A percentile compares a stretch with the other conserved stretches of the same genome.
phyloP scores from a whole-genome alignment of 192 early-diverging fungal species.

The Gigaspora rosea region DNA sequence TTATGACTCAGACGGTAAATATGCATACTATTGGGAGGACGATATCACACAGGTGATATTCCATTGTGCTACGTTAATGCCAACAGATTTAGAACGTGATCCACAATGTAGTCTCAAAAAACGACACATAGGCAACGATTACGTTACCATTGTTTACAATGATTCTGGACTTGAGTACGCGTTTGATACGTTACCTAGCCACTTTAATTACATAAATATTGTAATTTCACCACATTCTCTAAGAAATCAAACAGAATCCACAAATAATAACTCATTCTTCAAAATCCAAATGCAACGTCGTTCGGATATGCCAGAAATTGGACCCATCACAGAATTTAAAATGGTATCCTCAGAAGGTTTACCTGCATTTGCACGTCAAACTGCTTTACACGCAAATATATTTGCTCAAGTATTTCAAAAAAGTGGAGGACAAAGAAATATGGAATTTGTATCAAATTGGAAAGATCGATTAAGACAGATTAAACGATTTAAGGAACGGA shows the following conservation, averaged over 20 bases:
- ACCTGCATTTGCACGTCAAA: conserved; percentile 77
- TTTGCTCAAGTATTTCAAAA: conserved; percentile 84
- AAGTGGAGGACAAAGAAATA: conserved; percentile 59
- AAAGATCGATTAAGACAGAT: conserved; percentile 88
- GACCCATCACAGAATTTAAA: conserved; percentile 79
- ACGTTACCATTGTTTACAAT: conserved; percentile 91
- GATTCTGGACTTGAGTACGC: conserved; percentile 81
- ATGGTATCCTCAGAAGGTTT: conserved; percentile 77
- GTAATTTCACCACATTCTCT: conserved; percentile 76
- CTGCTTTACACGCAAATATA: conserved; percentile 87
- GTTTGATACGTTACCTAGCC: conserved; percentile 88
- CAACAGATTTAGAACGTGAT: conserved; percentile 73
- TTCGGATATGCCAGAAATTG: conserved; percentile 79
- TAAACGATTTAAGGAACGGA: conserved; percentile 72
- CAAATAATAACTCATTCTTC: conserved; percentile 55
- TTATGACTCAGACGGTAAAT: conserved; percentile 82
- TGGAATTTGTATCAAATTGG: conserved; percentile 87
- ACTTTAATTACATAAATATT: conserved; percentile 97
- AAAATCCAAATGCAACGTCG: conserved; percentile 67
- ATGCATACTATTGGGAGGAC: conserved; percentile 80
- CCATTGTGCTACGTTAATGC: conserved; percentile 95
- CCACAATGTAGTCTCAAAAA: conserved; percentile 84
- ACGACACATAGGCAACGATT: conserved; percentile 97
- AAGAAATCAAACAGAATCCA: not conserved
- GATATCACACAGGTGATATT: conserved; percentile 88